Base-by-base conservation (phyloP, 176 grass and related monocot genomes). In the Cenchrus fungigraminus region DNA sequence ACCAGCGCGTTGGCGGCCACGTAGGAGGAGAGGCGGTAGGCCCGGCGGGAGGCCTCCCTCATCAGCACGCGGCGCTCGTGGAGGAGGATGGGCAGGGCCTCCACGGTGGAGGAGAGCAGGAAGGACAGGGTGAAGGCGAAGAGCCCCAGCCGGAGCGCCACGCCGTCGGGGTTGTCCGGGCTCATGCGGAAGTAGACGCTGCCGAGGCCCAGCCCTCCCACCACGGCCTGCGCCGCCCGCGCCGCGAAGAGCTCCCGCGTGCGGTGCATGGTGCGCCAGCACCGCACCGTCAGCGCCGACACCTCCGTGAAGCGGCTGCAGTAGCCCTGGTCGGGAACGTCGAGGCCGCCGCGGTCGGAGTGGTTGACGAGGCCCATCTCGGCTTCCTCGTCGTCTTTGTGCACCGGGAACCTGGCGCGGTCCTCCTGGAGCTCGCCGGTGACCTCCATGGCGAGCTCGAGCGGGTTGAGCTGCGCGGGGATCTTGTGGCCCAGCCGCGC, bases 81-180 rank as follows among this genome's bases (percentile, higher is more conserved):
- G 60, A 98, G 90, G 40, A 98, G 92, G 66, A 98, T 91, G 0
- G 93, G 96, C 9, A 95, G 83, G 0, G 93, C 87, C 74, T 98
- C 96, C 3, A 98, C 93, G 0, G 93, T 98, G 71, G 96, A 98
- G 28, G 96, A 98, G 53, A 98, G 96, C 8, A 98, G 93, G 86
- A 95, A 98, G 88, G 91, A 94, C 43, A 98, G 91, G 28, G 85
- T 98, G 85, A 98, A 98, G 56, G 96, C 96, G 73, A 98, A 98
- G 59, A 98, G 82, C 8, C 96, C 96, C 0, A 98, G 93, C 20
- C 93, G 84, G 68, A 95, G 89, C 2, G 91, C 83, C 54, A 94
- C 74, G 37, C 91, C 93, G 25, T 95, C 88, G 3, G 88, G 56
- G 73, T 70, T 69, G 44, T 87, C 88, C 2, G 77, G 78, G 55